Percentiles rank a stretch among this genome's conserved stretches.
These are phyloP conservation scores for Cladosporium austrohemisphaericum DNA, from an alignment of 2,329 filamentous ascomycete genomes.

Conservation along the genomic window DNA sequence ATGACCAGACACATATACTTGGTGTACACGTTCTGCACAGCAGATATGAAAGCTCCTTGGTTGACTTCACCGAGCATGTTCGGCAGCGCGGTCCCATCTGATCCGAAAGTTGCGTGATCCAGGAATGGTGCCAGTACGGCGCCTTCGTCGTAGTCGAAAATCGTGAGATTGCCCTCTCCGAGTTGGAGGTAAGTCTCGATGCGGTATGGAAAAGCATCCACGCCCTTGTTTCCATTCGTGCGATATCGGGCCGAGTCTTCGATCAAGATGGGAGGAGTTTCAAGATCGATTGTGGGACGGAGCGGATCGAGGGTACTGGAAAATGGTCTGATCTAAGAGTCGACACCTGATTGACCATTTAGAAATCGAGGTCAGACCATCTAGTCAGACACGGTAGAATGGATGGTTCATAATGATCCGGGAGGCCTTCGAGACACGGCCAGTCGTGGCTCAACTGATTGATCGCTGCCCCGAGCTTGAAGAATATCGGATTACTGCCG, in stretches of 20 bases:
- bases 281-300: no score
- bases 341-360: no score
- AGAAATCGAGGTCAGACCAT: no score
- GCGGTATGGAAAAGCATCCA: neutral
- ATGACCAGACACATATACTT: conserved; percentile 2
- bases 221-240: neutral
- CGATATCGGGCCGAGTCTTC: neutral
- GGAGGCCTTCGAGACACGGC: neutral
- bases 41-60: neutral
- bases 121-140: neutral
- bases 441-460: neutral
- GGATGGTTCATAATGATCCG: neutral
- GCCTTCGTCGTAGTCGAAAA: neutral
- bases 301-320: no score
- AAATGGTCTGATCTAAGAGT: no score
- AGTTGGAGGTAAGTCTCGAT: neutral
- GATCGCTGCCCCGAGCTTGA: neutral
- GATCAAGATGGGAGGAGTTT: no score
- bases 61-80: neutral
- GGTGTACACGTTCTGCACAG: neutral
- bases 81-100: neutral
- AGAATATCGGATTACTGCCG: neutral
- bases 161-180: neutral
- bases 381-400: neutral
- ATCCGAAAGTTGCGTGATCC: neutral